Conservation (phyloP, 345 rosid species). For the Moricandia arvensis region DNA sequence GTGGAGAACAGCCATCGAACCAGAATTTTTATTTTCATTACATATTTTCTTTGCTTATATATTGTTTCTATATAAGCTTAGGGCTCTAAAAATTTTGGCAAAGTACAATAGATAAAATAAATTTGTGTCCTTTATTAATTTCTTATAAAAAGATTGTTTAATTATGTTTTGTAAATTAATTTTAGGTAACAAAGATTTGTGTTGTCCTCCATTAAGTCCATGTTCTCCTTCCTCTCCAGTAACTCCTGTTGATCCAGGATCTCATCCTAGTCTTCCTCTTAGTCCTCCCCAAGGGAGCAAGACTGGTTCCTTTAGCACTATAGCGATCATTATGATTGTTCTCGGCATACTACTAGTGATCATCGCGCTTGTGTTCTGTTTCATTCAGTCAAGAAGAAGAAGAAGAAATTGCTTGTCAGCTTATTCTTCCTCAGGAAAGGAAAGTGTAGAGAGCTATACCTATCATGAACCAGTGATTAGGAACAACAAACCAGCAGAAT, state of each 20-base stretch:
- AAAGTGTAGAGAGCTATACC: slow-evolving; percentile 31
- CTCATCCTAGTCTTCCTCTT: neutral
- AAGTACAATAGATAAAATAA: neutral
- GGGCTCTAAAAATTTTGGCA: no score
- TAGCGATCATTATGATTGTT: slow-evolving; percentile 34
- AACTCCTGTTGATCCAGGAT: slow-evolving; percentile 1
- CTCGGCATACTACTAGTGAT: slow-evolving; percentile 23
- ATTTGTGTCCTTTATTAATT: neutral
- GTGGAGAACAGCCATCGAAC: no score
- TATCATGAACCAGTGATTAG: slow-evolving; percentile 5
- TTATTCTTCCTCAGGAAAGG: slow-evolving; percentile 15
- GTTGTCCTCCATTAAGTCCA: slow-evolving; percentile 51
- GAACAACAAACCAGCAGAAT: neutral
- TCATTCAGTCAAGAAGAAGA: slow-evolving; percentile 21
- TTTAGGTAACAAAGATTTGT: slow-evolving; percentile 59
- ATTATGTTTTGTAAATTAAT: slow-evolving; percentile 12
- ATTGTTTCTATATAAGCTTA: no score
- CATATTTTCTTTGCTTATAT: no score
- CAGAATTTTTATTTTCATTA: no score
- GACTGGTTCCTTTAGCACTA: slow-evolving; percentile 3
- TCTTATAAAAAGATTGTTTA: neutral
- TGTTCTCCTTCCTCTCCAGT: slow-evolving; percentile 28
- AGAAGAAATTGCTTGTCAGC: neutral
- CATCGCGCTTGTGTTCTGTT: slow-evolving; percentile 24
- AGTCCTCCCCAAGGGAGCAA: neutral